Conservation (phyloP, 2,329 filamentous ascomycete species). For the Huntiella savannae region DNA sequence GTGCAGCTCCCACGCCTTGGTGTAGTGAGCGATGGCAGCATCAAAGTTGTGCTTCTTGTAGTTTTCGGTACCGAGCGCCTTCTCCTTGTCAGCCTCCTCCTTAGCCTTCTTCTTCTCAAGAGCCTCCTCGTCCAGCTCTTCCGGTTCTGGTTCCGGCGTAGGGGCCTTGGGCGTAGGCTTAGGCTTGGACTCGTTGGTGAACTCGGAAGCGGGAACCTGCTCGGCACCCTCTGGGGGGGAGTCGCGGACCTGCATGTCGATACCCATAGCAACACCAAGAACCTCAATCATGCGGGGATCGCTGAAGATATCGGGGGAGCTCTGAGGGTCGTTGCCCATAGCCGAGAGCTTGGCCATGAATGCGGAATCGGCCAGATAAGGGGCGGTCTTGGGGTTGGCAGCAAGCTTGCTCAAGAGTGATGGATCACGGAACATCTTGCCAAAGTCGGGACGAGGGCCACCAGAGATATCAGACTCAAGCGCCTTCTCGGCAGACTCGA, state of each 20-base stretch:
- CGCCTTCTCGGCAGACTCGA: constrained; percentile 69
- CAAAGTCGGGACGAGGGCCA: constrained; percentile 51
- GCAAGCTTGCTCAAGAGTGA: constrained; percentile 79
- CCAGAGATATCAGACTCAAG: constrained; percentile 42
- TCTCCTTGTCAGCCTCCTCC: constrained; percentile 82
- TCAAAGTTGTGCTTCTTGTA: constrained; percentile 99
- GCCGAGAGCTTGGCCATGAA: constrained; percentile 85
- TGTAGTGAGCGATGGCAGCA: constrained; percentile 83
- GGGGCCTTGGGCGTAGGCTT: constrained; percentile 20
- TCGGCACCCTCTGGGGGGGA: constrained; percentile 16
- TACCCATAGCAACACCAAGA: constrained; percentile 78
- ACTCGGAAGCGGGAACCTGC: constrained; percentile 20
- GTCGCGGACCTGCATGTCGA: constrained; percentile 54
- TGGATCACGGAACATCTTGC: constrained; percentile 86
- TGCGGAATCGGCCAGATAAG: constrained; percentile 56
- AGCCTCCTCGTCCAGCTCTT: constrained; percentile 66
- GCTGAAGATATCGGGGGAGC: constrained; percentile 59
- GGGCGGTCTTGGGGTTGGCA: constrained; percentile 79
- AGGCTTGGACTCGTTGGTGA: constrained; percentile 21
- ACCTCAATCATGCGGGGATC: constrained; percentile 89
- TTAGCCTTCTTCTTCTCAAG: constrained; percentile 76
- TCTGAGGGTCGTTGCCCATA: constrained; percentile 62
- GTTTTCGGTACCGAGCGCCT: constrained; percentile 77
- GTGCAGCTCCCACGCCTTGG: constrained; percentile 79
- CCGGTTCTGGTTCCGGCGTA: constrained; percentile 37